Percentiles rank a stretch among this genome's conserved stretches.
These are phyloP conservation scores for Amoebophrya sp. DNA, from an alignment of 169 alveolate species.

Conservation along the genomic window DNA sequence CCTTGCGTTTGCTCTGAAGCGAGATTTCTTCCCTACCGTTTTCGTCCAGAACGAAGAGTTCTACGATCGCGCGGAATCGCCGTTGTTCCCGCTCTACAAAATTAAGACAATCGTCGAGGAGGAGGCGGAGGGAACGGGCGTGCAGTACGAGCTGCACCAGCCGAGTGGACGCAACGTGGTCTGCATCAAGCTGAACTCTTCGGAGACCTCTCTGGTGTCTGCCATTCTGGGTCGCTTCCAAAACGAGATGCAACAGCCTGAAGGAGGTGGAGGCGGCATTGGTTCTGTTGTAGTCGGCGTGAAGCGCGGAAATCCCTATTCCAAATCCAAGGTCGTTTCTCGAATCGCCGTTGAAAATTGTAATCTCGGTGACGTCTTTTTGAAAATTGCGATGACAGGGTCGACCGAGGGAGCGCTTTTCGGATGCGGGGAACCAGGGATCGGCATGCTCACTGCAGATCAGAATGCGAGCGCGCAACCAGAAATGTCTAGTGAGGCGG, in stretches of 20 bases:
- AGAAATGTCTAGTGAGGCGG: too few relatives aligned
- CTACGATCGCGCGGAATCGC: background rate
- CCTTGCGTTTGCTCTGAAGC: background rate
- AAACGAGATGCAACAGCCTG: background rate
- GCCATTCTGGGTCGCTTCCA: background rate
- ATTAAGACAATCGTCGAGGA: constrained; percentile 8
- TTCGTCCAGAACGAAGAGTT: background rate
- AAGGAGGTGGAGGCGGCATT: background rate
- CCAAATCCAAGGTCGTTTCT: background rate
- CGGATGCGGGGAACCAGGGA: too few relatives aligned
- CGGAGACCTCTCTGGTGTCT: background rate
- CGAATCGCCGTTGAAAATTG: background rate
- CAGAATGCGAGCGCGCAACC: too few relatives aligned
- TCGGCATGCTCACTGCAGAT: too few relatives aligned
- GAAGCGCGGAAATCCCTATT: background rate
- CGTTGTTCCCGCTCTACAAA: background rate
- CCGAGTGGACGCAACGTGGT: background rate
- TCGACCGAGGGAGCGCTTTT: too few relatives aligned
- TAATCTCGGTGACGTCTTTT: background rate
- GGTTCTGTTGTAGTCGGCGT: background rate
- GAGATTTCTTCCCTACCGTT: background rate
- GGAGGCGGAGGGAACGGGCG: background rate
- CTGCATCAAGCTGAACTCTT: background rate
- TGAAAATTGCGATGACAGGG: background rate
- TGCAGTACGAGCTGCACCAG: background rate